Conservation (phyloP, 1,139 yeast genomes). For the Debaryomyces subglobosus region DNA sequence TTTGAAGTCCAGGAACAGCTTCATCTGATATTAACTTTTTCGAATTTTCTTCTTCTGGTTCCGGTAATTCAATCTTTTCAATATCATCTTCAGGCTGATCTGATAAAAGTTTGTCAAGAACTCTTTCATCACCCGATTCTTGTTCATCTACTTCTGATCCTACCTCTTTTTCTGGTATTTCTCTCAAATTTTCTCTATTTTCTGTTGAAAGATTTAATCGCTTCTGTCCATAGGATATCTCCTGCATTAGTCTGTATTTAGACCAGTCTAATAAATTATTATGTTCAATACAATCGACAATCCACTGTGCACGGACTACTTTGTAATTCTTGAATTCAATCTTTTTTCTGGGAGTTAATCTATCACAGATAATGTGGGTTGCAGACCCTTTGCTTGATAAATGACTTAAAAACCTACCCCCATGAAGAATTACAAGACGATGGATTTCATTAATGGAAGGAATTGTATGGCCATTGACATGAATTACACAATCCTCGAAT, state of each 20-base stretch:
- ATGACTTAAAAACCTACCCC: slow-evolving; percentile 76
- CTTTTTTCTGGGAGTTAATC: slow-evolving; percentile 75
- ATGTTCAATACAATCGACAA: slow-evolving; percentile 60
- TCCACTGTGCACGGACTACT: slow-evolving; percentile 86
- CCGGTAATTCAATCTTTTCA: neutral
- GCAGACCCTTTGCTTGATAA: slow-evolving; percentile 70
- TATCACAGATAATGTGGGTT: slow-evolving; percentile 83
- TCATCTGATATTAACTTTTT: neutral
- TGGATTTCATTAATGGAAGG: slow-evolving; percentile 79
- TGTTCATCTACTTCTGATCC: slow-evolving; percentile 4
- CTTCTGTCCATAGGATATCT: slow-evolving; percentile 54
- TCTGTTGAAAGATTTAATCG: slow-evolving; percentile 30
- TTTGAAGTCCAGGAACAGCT: slow-evolving; percentile 7
- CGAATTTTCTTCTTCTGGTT: neutral
- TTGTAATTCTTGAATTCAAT: slow-evolving; percentile 65
- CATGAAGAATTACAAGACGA: slow-evolving; percentile 69
- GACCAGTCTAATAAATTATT: slow-evolving; percentile 66
- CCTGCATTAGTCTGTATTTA: slow-evolving; percentile 57
- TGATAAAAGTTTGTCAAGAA: neutral
- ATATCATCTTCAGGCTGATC: slow-evolving; percentile 9
- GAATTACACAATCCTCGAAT: slow-evolving; percentile 65
- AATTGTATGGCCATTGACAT: slow-evolving; percentile 83
- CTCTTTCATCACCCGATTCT: slow-evolving; percentile 1
- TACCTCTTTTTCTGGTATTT: slow-evolving; percentile 12
- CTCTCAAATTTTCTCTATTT: slow-evolving; percentile 10